Percentiles rank a stretch among this genome's conserved stretches.
These are phyloP conservation scores for Monosporascus sp. DNA, from an alignment of 2,329 filamentous ascomycete genomes.

Conservation along the genomic window DNA sequence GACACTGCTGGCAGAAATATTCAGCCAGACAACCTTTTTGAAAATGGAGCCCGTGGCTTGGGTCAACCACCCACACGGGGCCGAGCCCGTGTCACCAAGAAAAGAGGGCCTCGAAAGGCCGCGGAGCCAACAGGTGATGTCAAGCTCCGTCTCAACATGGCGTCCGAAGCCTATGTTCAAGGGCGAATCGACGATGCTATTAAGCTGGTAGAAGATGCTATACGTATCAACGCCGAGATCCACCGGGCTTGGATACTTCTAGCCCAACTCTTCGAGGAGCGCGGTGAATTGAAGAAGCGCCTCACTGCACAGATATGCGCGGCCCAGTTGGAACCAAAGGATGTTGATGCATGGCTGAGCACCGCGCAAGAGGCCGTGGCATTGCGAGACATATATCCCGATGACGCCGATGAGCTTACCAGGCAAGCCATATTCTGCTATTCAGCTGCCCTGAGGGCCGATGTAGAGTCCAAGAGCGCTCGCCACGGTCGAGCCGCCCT, in stretches of 20 bases:
- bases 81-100: constrained; percentile 15
- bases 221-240: constrained; percentile 63
- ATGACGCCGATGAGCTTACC: constrained; percentile 39
- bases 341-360: constrained; percentile 53
- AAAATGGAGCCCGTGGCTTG: background rate
- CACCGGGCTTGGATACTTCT: constrained; percentile 61
- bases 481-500: constrained; percentile 56
- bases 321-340: constrained; percentile 57
- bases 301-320: constrained; percentile 57
- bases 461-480: constrained; percentile 51
- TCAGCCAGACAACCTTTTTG: background rate
- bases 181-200: constrained; percentile 56
- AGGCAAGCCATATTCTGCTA: constrained; percentile 55
- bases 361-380: constrained; percentile 54
- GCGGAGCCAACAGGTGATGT: constrained; percentile 68
- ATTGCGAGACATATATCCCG: constrained; percentile 40
- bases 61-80: background rate
- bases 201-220: constrained; percentile 55
- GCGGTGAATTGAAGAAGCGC: constrained; percentile 51
- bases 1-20: background rate
- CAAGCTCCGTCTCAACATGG: constrained; percentile 59
- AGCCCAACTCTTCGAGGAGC: constrained; percentile 56
- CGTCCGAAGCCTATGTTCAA: constrained; percentile 62
- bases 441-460: constrained; percentile 52
- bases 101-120: constrained; percentile 49